A percentile compares a stretch with the other conserved stretches of the same genome.
These are phyloP conservation scores for Boletus sp. DNA, from an alignment of 1,284 basidiomycete species.

Conservation along the genomic window DNA sequence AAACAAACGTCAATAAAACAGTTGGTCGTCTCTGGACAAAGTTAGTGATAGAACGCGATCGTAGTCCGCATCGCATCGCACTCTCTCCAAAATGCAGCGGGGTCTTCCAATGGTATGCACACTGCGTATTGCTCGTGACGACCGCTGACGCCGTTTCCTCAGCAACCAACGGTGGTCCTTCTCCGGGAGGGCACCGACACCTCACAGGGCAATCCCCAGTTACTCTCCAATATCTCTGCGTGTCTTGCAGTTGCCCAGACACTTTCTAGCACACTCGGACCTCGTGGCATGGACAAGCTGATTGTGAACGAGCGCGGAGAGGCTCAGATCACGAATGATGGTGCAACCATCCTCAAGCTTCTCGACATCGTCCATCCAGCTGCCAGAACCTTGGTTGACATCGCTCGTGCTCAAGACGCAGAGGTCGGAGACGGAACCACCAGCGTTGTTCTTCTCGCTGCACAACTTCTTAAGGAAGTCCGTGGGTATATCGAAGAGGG, in stretches of 20 bases:
- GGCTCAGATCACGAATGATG: constrained; percentile 98
- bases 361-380: constrained; percentile 98
- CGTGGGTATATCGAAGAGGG: constrained; percentile 94
- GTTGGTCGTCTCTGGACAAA: background rate
- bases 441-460: constrained; percentile 89
- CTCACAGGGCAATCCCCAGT: constrained; percentile 91
- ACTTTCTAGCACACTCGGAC: constrained; percentile 93
- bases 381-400: constrained; percentile 93
- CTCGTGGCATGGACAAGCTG: constrained; percentile 98
- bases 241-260: constrained; percentile 90
- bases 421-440: constrained; percentile 99
- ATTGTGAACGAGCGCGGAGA: constrained; percentile 90
- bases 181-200: constrained; percentile 94
- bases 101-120: constrained; percentile 60
- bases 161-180: constrained; percentile 96
- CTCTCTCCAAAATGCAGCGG: constrained; percentile 61
- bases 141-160: constrained; percentile 19
- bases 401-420: constrained; percentile 96
- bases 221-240: constrained; percentile 95
- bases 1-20: constrained; percentile 19
- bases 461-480: constrained; percentile 93
- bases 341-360: constrained; percentile 95
- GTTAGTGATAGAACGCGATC: constrained; percentile 7
- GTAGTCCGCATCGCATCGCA: background rate
- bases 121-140: background rate